Percentiles rank a stretch among this genome's conserved stretches.
phyloP scores from a whole-genome alignment of 2,329 filamentous ascomycete genomes.

The Aspergillus terreus region DNA sequence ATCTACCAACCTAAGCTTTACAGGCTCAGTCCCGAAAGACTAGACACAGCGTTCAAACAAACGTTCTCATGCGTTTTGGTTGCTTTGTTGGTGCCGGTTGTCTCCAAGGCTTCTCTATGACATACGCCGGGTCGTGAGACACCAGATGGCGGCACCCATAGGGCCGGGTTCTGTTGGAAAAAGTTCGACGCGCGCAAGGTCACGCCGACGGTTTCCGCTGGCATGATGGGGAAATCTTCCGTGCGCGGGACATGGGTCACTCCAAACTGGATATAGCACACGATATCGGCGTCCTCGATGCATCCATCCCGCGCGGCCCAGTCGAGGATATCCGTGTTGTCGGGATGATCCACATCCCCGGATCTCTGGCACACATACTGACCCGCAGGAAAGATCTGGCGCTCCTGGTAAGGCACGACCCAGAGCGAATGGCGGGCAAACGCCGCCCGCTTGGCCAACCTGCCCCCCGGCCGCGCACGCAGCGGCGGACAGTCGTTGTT shows the following conservation, averaged over 20 bases:
- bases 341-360: constrained; percentile 28
- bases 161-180: constrained; percentile 55
- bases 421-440: constrained; percentile 59
- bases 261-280: constrained; percentile 56
- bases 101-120: too few relatives aligned
- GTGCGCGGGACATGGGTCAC: constrained; percentile 50
- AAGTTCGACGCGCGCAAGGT: constrained; percentile 58
- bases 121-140: too few relatives aligned
- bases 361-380: constrained; percentile 59
- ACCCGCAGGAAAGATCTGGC: constrained; percentile 58
- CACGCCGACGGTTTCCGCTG: constrained; percentile 56
- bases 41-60: too few relatives aligned
- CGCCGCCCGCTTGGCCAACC: constrained; percentile 56
- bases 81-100: too few relatives aligned
- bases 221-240: constrained; percentile 60
- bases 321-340: constrained; percentile 44
- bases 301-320: constrained; percentile 45
- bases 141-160: constrained; percentile 49
- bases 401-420: constrained; percentile 55
- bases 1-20: too few relatives aligned
- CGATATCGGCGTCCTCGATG: constrained; percentile 55
- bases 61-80: too few relatives aligned
- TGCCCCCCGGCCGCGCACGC: constrained; percentile 50
- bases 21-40: too few relatives aligned
- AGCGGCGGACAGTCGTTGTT: constrained; percentile 31